Evolutionary conservation across 1,284 basidiomycete genomes (phyloP).

Genomic region (Ceratobasidium papillatum): DNA sequence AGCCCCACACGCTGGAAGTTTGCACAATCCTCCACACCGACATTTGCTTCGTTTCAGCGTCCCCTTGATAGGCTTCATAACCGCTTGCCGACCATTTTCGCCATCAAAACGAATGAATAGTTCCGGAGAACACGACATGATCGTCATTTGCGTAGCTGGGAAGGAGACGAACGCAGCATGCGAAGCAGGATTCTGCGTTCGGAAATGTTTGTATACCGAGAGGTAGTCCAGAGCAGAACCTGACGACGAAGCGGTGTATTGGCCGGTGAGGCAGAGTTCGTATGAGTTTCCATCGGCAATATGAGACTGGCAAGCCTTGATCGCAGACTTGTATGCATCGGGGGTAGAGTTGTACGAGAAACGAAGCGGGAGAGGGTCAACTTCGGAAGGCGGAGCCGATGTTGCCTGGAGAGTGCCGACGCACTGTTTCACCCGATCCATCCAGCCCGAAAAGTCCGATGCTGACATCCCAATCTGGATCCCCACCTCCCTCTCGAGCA

Average conservation of each 20-base stretch:
- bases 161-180: constrained; percentile 86
- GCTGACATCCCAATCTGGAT: constrained; percentile 15
- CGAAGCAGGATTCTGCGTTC: constrained; percentile 87
- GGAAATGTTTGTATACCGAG: constrained; percentile 77
- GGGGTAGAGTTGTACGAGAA: constrained; percentile 20
- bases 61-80: constrained; percentile 76
- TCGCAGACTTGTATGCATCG: constrained; percentile 72
- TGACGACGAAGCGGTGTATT: constrained; percentile 62
- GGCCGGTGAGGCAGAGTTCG: constrained; percentile 92
- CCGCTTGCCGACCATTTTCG: constrained; percentile 55
- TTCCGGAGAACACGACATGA: constrained; percentile 88
- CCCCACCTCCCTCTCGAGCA: constrained; percentile 1
- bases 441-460: constrained; percentile 11
- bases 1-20: constrained; percentile 12
- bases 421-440: constrained; percentile 42
- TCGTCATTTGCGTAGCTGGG: constrained; percentile 61
- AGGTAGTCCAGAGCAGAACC: constrained; percentile 43
- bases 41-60: constrained; percentile 56
- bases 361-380: constrained; percentile 17
- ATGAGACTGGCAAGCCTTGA: constrained; percentile 76
- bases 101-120: constrained; percentile 89
- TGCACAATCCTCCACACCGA: constrained; percentile 31
- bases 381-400: constrained; percentile 47
- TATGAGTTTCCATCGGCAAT: constrained; percentile 93
- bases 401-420: constrained; percentile 4